Conservation (phyloP, 2,329 filamentous ascomycete genomes). For the Epicoccum sorghinum region DNA sequence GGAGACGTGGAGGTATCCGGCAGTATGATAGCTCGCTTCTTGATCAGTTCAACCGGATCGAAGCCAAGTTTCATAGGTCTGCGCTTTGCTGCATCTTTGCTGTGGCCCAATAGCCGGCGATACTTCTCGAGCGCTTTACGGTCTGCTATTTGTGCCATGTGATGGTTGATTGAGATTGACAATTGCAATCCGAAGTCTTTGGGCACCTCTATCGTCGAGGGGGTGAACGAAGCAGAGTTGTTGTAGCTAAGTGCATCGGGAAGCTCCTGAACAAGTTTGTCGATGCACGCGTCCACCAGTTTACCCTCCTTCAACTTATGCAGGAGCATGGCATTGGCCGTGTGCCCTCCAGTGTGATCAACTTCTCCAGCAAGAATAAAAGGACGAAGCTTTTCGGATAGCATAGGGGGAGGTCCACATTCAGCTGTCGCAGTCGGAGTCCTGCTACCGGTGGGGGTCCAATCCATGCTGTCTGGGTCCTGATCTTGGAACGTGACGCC, state of each 20-base stretch:
- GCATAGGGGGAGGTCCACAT: constrained; percentile 37
- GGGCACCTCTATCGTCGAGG: constrained; percentile 47
- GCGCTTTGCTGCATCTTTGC: constrained; percentile 39
- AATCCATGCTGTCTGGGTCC: constrained; percentile 48
- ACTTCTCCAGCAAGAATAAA: constrained; percentile 37
- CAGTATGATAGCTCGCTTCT: constrained; percentile 47
- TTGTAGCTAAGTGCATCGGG: constrained; percentile 46
- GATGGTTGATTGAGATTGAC: constrained; percentile 48
- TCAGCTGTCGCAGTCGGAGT: constrained; percentile 36
- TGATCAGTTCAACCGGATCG: constrained; percentile 48
- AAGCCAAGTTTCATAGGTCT: constrained; percentile 45
- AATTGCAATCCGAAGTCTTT: constrained; percentile 47
- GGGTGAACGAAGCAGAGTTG: constrained; percentile 42
- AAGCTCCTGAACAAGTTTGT: constrained; percentile 44
- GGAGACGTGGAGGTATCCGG: constrained; percentile 24
- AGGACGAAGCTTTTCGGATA: constrained; percentile 41
- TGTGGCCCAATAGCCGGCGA: constrained; percentile 44
- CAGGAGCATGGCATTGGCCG: constrained; percentile 38
- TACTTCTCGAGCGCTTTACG: constrained; percentile 47
- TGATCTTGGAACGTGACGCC: constrained; percentile 30
- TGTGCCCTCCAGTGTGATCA: constrained; percentile 30
- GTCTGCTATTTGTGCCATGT: constrained; percentile 47
- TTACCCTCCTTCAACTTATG: constrained; percentile 46
- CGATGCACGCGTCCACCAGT: constrained; percentile 46
- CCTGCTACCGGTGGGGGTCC: constrained; percentile 41